Conservation (phyloP, 2,329 filamentous ascomycete species). For the Microcyclospora tardicrescens region DNA sequence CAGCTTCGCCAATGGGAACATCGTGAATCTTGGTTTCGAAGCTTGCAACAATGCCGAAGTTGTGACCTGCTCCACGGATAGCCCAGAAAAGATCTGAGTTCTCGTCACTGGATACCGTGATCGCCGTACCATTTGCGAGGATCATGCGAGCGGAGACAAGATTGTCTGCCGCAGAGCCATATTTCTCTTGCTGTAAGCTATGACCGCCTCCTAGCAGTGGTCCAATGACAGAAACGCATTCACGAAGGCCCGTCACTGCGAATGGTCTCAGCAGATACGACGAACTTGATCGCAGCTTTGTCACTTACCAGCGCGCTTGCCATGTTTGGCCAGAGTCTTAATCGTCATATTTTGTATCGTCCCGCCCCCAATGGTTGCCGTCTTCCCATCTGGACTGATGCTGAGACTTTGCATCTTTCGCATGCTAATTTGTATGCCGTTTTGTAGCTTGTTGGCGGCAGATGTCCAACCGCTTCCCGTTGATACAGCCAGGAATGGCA, state of each 20-base stretch:
- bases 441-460: too few species aligned
- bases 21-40: constrained; percentile 18
- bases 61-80: constrained; percentile 30
- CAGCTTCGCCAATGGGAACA: constrained; percentile 1
- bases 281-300: not conserved
- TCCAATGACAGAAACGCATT: not conserved
- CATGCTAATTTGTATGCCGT: not conserved
- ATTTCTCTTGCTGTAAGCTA: constrained; percentile 17
- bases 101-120: constrained; percentile 28
- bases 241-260: not conserved
- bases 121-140: constrained; percentile 26
- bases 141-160: constrained; percentile 28
- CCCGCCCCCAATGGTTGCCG: not conserved
- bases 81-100: constrained; percentile 38
- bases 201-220: constrained; percentile 4
- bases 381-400: not conserved
- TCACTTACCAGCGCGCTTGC: not conserved
- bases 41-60: constrained; percentile 31
- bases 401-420: not conserved
- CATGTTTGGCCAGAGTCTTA: not conserved
- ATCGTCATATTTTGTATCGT: not conserved
- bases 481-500: too few species aligned
- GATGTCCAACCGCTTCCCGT: too few species aligned
- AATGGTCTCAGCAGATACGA: not conserved
- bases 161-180: constrained; percentile 42